Evolutionary conservation across 345 rosid genomes (phyloP).

Genomic region (Populus simonii): DNA sequence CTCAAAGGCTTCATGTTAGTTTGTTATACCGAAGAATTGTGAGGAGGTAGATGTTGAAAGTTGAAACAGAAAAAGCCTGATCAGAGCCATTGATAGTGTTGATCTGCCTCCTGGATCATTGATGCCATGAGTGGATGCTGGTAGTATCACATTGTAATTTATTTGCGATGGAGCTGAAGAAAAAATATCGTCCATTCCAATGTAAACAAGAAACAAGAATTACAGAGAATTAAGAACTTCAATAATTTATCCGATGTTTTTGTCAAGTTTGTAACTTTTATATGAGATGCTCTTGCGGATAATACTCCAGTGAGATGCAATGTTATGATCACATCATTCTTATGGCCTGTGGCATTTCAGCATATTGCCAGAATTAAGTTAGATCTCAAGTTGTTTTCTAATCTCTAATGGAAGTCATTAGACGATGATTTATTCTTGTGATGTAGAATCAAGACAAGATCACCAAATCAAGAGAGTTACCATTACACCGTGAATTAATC

Average conservation of each 20-base stretch:
- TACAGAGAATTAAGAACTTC: slow-evolving; percentile 16
- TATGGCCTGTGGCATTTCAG: too few relatives aligned
- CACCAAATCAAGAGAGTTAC: too few relatives aligned
- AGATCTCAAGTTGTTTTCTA: background rate
- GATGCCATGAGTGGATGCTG: background rate
- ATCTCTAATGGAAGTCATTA: background rate
- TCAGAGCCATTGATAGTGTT: background rate
- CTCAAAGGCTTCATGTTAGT: background rate
- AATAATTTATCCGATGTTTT: slow-evolving; percentile 10
- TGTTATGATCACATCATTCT: background rate
- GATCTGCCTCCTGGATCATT: slow-evolving; percentile 1
- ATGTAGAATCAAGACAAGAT: too few relatives aligned
- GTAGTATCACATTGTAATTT: background rate
- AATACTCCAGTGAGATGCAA: background rate
- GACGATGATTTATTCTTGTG: background rate
- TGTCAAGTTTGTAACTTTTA: background rate
- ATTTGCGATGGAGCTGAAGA: background rate
- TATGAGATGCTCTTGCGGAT: background rate
- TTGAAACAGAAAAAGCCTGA: background rate
- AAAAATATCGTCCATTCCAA: background rate
- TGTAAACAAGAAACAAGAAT: slow-evolving; percentile 4
- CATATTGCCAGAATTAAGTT: too few relatives aligned
- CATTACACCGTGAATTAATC: background rate
- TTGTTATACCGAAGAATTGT: background rate
- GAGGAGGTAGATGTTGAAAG: slow-evolving; percentile 6